Evolutionary conservation across 805 yeast species (phyloP), one percentile per base, ranked within the genome.

Genomic region (Schizosaccharomyces octosporus): DNA sequence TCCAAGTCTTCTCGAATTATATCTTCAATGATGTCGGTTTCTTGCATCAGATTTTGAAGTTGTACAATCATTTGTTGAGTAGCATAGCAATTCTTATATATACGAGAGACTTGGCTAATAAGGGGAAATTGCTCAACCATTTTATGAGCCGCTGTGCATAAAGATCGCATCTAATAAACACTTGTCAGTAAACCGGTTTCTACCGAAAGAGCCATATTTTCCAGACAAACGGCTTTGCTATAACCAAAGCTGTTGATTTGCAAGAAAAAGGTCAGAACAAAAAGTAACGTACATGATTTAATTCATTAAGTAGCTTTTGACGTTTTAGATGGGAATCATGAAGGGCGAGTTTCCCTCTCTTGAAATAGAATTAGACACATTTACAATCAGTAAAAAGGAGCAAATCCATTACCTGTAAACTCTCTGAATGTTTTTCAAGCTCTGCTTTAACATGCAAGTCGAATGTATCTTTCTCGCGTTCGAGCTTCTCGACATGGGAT

Each of bases 391-490:
- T 36, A 36, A 36, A 11, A 7, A 7, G 9, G 4, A 7, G 41
- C 15, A 4, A 9, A 19, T 9, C n/a, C n/a, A 9, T 15, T 51
- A 65, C 73, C 65, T 79, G 71, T 1, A 85, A 78, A 7, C 78
- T 72, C 57, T 79, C 81, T 62, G 80, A 78, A 65, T 82, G 87
- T 48, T 76, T 76, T 67, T 79, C 81, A n/a, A 87, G 79, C 60
- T 83, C 84, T 51, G 84, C 72, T 66, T 79, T 81, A 64, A 90
- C 74, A 68, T 87, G 90, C 59, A 83, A 75, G 66, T 87, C 95
- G 13, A 87, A 74, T 2, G 84, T 77, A 0, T 83, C 76, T 69
- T 85, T 86, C 67, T 90, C 95, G 64, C 74, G 70, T 48, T 63
- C 66, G 27, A 74, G 66, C 59, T 69, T 69, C 61, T 67, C 69